Conservation (phyloP, 768 basidiomycete genomes). For the Amanita brunnescens region DNA sequence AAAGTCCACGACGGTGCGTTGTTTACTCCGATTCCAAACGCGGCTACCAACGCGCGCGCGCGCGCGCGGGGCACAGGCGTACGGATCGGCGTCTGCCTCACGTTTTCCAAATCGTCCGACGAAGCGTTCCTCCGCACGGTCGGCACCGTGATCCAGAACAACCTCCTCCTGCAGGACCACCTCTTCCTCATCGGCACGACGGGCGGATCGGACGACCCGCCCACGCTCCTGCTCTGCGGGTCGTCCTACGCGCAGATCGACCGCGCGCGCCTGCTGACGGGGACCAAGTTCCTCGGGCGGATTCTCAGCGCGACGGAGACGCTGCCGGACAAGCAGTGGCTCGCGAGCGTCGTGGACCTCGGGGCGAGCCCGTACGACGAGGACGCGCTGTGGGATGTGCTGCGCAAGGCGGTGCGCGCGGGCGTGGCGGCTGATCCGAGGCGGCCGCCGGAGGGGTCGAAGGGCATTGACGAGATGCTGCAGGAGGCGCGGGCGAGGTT, state of each 20-base stretch:
- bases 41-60: too few relatives aligned
- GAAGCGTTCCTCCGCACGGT: constrained; percentile 48
- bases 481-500: constrained; percentile 51
- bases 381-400: constrained; percentile 59
- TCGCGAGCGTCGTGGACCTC: constrained; percentile 46
- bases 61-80: too few relatives aligned
- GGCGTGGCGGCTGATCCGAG: constrained; percentile 47
- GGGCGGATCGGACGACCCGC: constrained; percentile 9
- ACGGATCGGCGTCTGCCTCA: constrained; percentile 50
- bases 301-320: constrained; percentile 29
- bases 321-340: constrained; percentile 18
- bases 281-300: constrained; percentile 64
- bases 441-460: constrained; percentile 55
- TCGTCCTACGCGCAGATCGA: constrained; percentile 50
- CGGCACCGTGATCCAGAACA: constrained; percentile 35
- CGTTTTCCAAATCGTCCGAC: constrained; percentile 50
- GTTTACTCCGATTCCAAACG: too few relatives aligned
- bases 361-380: constrained; percentile 51
- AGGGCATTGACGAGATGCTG: constrained; percentile 49
- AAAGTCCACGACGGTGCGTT: constrained; percentile 31
- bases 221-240: constrained; percentile 47
- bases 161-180: constrained; percentile 33
- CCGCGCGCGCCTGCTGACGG: constrained; percentile 54
- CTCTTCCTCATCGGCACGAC: constrained; percentile 51
- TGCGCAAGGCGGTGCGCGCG: constrained; percentile 50